phyloP scores from a whole-genome alignment of 306 rosid species.

The Begonia masoniana region DNA sequence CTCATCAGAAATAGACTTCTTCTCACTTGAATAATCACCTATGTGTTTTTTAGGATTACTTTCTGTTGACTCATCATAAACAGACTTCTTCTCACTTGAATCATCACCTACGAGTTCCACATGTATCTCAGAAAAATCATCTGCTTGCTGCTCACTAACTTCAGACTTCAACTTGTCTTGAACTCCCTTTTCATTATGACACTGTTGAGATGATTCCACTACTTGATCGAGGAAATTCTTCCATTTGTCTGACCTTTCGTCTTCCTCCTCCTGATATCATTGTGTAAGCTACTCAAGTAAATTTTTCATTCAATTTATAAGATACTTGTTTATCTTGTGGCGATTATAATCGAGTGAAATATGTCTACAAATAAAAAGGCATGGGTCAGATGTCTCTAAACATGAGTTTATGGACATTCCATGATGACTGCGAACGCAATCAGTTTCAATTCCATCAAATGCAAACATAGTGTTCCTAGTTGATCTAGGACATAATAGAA shows the following conservation, averaged over 20 bases:
- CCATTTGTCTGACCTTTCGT: conserved; percentile 70
- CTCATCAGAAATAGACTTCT: too few species aligned
- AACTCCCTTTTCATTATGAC: conserved; percentile 25
- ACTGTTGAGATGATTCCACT: conserved; percentile 21
- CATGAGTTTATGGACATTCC: not conserved
- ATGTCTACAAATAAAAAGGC: too few species aligned
- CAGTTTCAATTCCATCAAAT: too few species aligned
- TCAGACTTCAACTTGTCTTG: conserved; percentile 24
- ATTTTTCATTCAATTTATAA: not conserved
- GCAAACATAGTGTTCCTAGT: too few species aligned
- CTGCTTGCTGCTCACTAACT: conserved; percentile 27
- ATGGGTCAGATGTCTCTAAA: too few species aligned
- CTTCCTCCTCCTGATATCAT: conserved; percentile 76
- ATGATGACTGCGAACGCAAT: too few species aligned
- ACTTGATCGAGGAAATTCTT: conserved; percentile 49
- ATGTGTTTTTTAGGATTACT: conserved; percentile 12
- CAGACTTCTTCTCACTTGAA: conserved; percentile 20
- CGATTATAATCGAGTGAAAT: too few species aligned
- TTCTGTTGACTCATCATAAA: conserved; percentile 21
- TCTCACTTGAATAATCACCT: conserved; percentile 1
- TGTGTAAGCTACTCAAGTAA: conserved; percentile 9
- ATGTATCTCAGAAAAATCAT: conserved; percentile 17
- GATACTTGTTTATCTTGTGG: too few species aligned
- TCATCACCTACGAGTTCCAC: conserved; percentile 19
- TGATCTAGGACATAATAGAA: not conserved